Conservation (phyloP, 2,329 filamentous ascomycete species). For the Botrytis squamosa region DNA sequence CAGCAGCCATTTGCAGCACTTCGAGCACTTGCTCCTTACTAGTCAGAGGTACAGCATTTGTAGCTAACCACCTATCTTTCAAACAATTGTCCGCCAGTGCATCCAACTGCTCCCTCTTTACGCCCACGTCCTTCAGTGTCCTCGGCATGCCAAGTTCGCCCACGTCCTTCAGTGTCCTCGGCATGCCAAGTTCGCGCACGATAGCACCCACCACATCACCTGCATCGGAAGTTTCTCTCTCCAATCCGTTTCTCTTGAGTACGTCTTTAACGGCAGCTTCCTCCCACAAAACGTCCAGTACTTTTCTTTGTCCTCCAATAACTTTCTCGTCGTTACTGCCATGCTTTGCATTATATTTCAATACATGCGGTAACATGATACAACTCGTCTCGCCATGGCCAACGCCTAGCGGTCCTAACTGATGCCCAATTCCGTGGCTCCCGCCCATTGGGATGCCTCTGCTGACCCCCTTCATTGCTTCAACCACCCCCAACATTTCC, state of each 20-base stretch:
- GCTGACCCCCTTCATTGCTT: slow-evolving; percentile 49
- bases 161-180: slow-evolving; percentile 52
- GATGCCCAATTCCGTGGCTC: slow-evolving; percentile 46
- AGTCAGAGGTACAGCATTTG: slow-evolving; percentile 50
- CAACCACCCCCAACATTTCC: slow-evolving; percentile 46
- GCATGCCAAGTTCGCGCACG: slow-evolving; percentile 53
- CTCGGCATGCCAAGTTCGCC: slow-evolving; percentile 54
- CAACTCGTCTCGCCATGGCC: slow-evolving; percentile 61
- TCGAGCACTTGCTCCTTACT: slow-evolving; percentile 51
- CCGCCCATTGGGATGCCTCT: slow-evolving; percentile 44
- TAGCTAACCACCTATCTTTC: slow-evolving; percentile 49
- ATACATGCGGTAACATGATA: slow-evolving; percentile 54
- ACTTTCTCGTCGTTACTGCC: slow-evolving; percentile 25
- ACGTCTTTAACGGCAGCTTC: slow-evolving; percentile 27
- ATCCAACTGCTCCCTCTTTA: slow-evolving; percentile 49
- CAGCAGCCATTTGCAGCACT: slow-evolving; percentile 42
- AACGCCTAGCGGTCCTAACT: slow-evolving; percentile 48
- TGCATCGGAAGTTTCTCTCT: slow-evolving; percentile 42
- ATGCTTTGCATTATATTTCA: slow-evolving; percentile 49
- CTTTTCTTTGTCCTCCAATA: slow-evolving; percentile 27
- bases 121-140: slow-evolving; percentile 50
- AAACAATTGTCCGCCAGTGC: slow-evolving; percentile 50
- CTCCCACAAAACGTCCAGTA: slow-evolving; percentile 30
- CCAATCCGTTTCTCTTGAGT: slow-evolving; percentile 26
- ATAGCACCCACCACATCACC: slow-evolving; percentile 53